Evolutionary conservation across 179 eudicot genomes (phyloP), one percentile per base, ranked within the genome.

Genomic region (Nepenthes alata): DNA sequence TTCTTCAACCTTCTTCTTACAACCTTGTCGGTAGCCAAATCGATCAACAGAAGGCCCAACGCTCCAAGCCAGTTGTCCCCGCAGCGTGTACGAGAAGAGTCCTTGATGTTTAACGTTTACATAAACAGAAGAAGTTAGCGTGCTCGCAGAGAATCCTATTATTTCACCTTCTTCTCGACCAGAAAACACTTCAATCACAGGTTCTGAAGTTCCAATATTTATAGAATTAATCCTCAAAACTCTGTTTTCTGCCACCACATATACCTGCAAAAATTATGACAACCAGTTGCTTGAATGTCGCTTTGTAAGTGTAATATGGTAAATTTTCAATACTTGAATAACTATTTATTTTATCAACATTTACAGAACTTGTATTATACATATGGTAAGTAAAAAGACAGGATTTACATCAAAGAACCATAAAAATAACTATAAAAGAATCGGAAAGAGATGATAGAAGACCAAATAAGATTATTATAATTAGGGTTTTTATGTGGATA

Each of bases 201-300:
- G 75, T 35, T 76, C 76, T 53, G 74, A 61, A 52, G 74, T 72
- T 54, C 74, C 81, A 11, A 70, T 63, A 2, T 67, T 78, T 57
- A 65, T 34, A 58, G 77, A 70, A 44, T 72, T 79, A 52, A 93
- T 69, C 70, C 65, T 77, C 35, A 93, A 65, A 41, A 93, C 83
- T 72, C 74, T 72, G 47, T 89, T 79, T 71, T 89, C 96, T 60
- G 97, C 97, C 66, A 86, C 89, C 70, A 93, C 56, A 62, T 81
- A 93, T 56, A 89, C 81, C 98, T 93, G 81, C 80, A 67, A 70
- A 72, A 3, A 61, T 35, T 47, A 47, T 37, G 61, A 10, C 25
- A 8, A 63, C 25, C 25, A 25, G 25, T 25, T 25, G 25, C 25
- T 25, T 25, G 25, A 37, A 47, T 47, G 50, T 6, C 50, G 11